These are phyloP conservation scores for Leccinum pachyderme DNA, from an alignment of 1,284 basidiomycete species.

Conservation along the genomic window DNA sequence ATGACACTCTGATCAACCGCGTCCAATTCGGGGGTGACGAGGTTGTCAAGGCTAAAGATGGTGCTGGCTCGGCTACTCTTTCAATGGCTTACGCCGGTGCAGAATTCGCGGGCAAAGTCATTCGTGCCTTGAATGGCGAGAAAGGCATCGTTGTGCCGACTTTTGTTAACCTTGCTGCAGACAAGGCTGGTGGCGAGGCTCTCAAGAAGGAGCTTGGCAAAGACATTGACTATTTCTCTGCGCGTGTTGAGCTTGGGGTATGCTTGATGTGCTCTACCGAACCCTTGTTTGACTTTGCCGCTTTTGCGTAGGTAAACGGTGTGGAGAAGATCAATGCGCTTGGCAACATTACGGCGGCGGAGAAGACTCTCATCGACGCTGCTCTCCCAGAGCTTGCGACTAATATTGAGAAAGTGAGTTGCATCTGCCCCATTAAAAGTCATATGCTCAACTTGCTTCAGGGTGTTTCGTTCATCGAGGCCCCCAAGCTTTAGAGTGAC, in stretches of 20 bases:
- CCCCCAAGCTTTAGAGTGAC: constrained; percentile 36
- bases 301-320: constrained; percentile 59
- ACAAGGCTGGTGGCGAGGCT: constrained; percentile 67
- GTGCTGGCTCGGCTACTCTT: constrained; percentile 82
- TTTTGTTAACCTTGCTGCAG: constrained; percentile 82
- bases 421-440: background rate
- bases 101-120: constrained; percentile 76
- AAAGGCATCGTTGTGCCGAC: constrained; percentile 83
- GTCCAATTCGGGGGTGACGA: constrained; percentile 97
- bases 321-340: constrained; percentile 79
- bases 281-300: constrained; percentile 1
- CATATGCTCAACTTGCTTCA: constrained; percentile 12
- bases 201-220: constrained; percentile 60
- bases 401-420: constrained; percentile 75
- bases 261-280: constrained; percentile 29
- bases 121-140: constrained; percentile 87
- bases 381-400: constrained; percentile 78
- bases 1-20: constrained; percentile 71
- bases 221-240: constrained; percentile 83
- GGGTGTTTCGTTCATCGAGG: constrained; percentile 39
- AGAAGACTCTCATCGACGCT: constrained; percentile 73
- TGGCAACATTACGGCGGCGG: constrained; percentile 70
- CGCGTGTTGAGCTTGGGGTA: constrained; percentile 82
- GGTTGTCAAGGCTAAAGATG: constrained; percentile 91
- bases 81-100: constrained; percentile 92